Conservation (phyloP, 305 asterid genomes). For the Fraxinus greggii region DNA sequence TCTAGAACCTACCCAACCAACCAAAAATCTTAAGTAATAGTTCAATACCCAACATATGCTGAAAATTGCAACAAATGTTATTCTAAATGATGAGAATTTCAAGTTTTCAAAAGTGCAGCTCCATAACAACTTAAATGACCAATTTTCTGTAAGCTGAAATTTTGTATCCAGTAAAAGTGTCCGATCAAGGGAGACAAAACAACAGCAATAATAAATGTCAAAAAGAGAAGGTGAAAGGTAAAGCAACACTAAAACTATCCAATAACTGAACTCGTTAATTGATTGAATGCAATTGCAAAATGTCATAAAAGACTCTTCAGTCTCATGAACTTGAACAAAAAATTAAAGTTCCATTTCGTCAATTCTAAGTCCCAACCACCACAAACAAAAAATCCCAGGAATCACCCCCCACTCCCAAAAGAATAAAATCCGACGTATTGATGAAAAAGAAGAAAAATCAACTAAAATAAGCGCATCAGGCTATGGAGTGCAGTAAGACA, state of each 20-base stretch:
- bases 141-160: not conserved
- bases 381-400: not conserved
- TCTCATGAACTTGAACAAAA: not conserved
- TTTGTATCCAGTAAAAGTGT: not conserved
- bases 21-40: constrained; percentile 2
- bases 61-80: not conserved
- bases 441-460: not conserved
- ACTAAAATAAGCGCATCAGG: not conserved
- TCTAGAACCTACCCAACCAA: not conserved
- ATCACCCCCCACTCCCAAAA: not conserved
- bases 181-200: not conserved
- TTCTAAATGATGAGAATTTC: not conserved
- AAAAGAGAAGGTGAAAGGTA: not conserved
- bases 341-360: not conserved
- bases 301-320: not conserved
- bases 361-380: not conserved
- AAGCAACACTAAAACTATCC: not conserved
- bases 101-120: not conserved
- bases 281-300: not conserved
- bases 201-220: not conserved
- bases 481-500: not conserved
- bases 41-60: not conserved
- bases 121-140: not conserved
- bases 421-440: not conserved
- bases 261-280: not conserved